Evolutionary conservation across 192 early-diverging fungal genomes (phyloP).

Genomic region (Dissophora ornata): DNA sequence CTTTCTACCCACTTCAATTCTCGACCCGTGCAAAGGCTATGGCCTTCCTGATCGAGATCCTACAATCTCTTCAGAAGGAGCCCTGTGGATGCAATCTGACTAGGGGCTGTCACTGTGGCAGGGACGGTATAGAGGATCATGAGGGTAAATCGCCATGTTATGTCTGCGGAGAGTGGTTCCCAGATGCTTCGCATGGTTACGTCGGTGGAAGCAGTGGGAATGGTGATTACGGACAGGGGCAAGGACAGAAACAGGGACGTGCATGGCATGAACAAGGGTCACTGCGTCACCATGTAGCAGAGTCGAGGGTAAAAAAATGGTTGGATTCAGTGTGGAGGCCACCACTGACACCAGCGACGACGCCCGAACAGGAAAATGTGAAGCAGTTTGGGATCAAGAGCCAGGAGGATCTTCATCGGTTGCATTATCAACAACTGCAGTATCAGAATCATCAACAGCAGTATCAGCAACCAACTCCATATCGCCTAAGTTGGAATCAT

Average conservation of each 20-base stretch:
- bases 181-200: too few relatives aligned
- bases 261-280: conserved; percentile 54
- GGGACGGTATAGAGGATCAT: conserved; percentile 47
- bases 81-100: conserved; percentile 48
- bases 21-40: conserved; percentile 47
- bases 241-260: conserved; percentile 10
- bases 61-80: conserved; percentile 49
- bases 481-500: background rate
- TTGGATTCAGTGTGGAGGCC: conserved; percentile 37
- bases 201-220: background rate
- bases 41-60: conserved; percentile 43
- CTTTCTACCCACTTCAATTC: conserved; percentile 49
- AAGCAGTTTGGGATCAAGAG: conserved; percentile 24
- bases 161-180: conserved; percentile 52
- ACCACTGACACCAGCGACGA: conserved; percentile 37
- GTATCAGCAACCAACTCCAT: conserved; percentile 5
- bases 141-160: conserved; percentile 46
- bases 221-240: conserved; percentile 3
- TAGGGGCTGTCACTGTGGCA: conserved; percentile 37
- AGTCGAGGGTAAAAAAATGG: conserved; percentile 49
- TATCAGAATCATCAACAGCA: conserved; percentile 5
- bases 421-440: background rate
- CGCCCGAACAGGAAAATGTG: conserved; percentile 38
- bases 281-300: conserved; percentile 48
- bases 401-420: conserved; percentile 11